phyloP scores from a whole-genome alignment of 192 early-diverging fungal species.

The Physocladia obscura region DNA sequence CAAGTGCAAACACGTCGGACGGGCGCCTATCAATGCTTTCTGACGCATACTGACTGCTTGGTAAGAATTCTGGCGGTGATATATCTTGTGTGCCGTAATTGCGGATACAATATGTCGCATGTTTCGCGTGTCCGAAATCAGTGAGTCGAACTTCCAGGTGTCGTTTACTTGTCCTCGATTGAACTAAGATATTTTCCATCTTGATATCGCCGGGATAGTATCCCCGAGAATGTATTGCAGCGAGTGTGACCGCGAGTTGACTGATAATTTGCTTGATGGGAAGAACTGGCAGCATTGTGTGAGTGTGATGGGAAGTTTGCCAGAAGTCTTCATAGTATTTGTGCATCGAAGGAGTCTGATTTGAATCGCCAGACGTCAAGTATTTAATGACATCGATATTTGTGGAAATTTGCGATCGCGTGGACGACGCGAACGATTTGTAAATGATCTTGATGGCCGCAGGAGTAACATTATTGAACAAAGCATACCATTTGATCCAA shows the following conservation, averaged over 20 bases:
- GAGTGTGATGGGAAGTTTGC: background rate
- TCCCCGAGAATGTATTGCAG: slow-evolving; percentile 44
- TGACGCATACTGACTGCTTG: background rate
- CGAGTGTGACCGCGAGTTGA: slow-evolving; percentile 46
- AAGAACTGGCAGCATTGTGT: background rate
- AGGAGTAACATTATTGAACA: background rate
- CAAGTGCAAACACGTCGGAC: slow-evolving; percentile 30
- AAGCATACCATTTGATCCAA: slow-evolving; percentile 23
- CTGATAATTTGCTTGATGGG: slow-evolving; percentile 35
- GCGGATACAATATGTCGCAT: background rate
- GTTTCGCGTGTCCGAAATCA: slow-evolving; percentile 22
- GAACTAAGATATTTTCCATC: slow-evolving; percentile 56
- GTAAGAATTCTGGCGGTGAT: slow-evolving; percentile 15
- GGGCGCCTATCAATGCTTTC: background rate
- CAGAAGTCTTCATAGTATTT: background rate
- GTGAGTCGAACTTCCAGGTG: slow-evolving; percentile 6
- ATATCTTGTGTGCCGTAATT: slow-evolving; percentile 7
- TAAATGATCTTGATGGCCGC: slow-evolving; percentile 27
- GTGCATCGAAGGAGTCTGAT: background rate
- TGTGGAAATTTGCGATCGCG: background rate
- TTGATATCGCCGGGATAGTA: slow-evolving; percentile 59
- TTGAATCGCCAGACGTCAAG: background rate
- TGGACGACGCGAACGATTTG: background rate
- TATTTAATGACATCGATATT: background rate
- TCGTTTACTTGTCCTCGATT: background rate